Conservation (phyloP, 352 stramenopile species). For the Phytopythium montanum region DNA sequence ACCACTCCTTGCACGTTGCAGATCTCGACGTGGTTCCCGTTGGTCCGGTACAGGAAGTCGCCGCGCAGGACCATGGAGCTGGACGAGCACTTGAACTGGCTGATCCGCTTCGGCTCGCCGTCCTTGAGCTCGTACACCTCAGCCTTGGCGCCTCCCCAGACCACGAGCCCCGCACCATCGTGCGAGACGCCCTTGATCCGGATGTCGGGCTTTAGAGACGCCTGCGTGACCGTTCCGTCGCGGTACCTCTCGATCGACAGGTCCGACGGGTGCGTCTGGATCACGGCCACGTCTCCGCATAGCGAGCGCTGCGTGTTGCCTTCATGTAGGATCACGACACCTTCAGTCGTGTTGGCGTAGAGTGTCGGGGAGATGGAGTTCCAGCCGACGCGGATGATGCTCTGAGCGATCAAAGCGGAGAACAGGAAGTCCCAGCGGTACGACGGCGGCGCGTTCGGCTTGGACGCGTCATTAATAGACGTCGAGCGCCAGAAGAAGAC, state of each 20-base stretch:
- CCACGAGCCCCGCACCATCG: constrained; percentile 64
- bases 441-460: constrained; percentile 18
- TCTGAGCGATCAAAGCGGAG: constrained; percentile 40
- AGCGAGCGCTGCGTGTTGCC: constrained; percentile 82
- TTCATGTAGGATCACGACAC: constrained; percentile 81
- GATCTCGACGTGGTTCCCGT: constrained; percentile 84
- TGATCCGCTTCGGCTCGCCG: constrained; percentile 42
- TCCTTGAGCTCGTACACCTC: constrained; percentile 88
- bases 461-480: constrained; percentile 24
- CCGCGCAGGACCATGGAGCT: constrained; percentile 71
- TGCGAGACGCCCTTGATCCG: constrained; percentile 86
- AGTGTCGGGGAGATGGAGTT: constrained; percentile 53
- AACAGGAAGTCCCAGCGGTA: constrained; percentile 76
- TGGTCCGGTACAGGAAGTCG: constrained; percentile 87
- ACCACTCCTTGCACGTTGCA: constrained; percentile 86
- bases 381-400: constrained; percentile 65
- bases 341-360: constrained; percentile 68
- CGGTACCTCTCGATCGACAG: constrained; percentile 77
- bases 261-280: constrained; percentile 70
- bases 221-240: constrained; percentile 67
- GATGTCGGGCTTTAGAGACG: constrained; percentile 54
- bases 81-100: constrained; percentile 76
- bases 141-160: constrained; percentile 84
- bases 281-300: constrained; percentile 77
- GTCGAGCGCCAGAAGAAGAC: constrained; percentile 90